These are phyloP conservation scores for Marasmius oreades DNA, from an alignment of 1,284 basidiomycete genomes.

Conservation along the genomic window DNA sequence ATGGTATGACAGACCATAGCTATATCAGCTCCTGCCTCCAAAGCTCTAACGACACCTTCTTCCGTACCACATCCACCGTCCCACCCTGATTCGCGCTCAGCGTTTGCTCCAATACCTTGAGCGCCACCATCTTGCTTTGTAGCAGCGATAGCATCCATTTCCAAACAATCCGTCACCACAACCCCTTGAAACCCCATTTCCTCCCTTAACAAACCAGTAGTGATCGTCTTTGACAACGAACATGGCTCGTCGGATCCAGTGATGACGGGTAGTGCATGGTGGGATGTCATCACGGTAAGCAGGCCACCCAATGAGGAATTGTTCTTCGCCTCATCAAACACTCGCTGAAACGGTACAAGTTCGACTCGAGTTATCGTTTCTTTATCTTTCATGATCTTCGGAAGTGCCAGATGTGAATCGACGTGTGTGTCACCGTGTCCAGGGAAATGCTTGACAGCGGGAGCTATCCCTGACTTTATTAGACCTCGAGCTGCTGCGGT, in stretches of 20 bases:
- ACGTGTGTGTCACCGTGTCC: constrained; percentile 71
- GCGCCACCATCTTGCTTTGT: background rate
- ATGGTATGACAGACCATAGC: constrained; percentile 70
- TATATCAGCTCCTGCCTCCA: constrained; percentile 62
- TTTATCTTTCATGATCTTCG: constrained; percentile 50
- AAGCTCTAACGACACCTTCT: constrained; percentile 49
- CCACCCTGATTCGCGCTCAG: constrained; percentile 5
- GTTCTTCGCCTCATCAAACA: constrained; percentile 32
- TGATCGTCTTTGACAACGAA: constrained; percentile 52
- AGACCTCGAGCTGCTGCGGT: constrained; percentile 47
- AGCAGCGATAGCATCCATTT: constrained; percentile 63
- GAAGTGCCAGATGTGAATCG: constrained; percentile 68
- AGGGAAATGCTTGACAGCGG: constrained; percentile 67
- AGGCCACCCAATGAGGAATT: constrained; percentile 27
- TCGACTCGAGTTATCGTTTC: constrained; percentile 42
- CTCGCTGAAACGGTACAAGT: constrained; percentile 52
- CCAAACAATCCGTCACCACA: constrained; percentile 64
- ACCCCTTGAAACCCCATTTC: constrained; percentile 51
- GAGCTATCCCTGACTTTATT: constrained; percentile 45
- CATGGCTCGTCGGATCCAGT: constrained; percentile 50
- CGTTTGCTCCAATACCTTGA: constrained; percentile 7
- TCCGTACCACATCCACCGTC: constrained; percentile 46
- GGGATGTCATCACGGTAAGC: constrained; percentile 62
- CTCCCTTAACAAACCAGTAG: constrained; percentile 47
- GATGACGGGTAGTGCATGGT: constrained; percentile 62